Conservation (phyloP, 1,284 basidiomycete genomes). For the Entoloma clypeatum region DNA sequence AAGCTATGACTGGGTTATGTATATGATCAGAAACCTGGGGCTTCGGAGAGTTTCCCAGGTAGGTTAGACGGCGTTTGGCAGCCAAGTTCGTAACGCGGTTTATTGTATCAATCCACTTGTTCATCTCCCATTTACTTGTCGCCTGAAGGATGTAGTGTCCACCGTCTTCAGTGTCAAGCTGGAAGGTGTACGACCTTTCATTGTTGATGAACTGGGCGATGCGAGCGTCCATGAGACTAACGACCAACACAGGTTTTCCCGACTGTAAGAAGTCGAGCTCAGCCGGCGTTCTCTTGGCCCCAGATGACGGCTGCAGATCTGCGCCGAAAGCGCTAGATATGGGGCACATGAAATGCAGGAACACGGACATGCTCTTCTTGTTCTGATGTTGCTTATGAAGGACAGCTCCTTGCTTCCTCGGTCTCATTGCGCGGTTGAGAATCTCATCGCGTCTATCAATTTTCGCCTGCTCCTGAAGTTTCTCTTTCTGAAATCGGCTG, state of each 20-base stretch:
- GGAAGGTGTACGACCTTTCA: slow-evolving; percentile 76
- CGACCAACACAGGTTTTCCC: slow-evolving; percentile 67
- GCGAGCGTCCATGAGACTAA: slow-evolving; percentile 68
- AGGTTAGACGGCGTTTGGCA: slow-evolving; percentile 76
- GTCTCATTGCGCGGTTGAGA: slow-evolving; percentile 66
- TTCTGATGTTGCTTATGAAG: slow-evolving; percentile 68
- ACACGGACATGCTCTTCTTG: slow-evolving; percentile 81
- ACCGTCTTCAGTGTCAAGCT: slow-evolving; percentile 80
- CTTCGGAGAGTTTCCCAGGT: slow-evolving; percentile 68
- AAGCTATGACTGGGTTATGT: slow-evolving; percentile 42
- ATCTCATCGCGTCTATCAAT: slow-evolving; percentile 71
- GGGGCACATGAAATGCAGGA: slow-evolving; percentile 81
- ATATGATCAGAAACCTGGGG: slow-evolving; percentile 69
- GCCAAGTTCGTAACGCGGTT: slow-evolving; percentile 64
- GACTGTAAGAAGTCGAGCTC: slow-evolving; percentile 71
- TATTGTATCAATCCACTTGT: slow-evolving; percentile 71
- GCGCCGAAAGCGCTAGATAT: slow-evolving; percentile 78
- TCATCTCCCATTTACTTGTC: slow-evolving; percentile 61
- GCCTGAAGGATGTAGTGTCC: slow-evolving; percentile 78
- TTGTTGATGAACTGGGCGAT: slow-evolving; percentile 70
- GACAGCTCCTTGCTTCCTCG: slow-evolving; percentile 43
- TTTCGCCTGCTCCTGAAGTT: slow-evolving; percentile 64
- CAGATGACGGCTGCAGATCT: slow-evolving; percentile 44
- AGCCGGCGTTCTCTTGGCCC: slow-evolving; percentile 53
- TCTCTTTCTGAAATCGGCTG: slow-evolving; percentile 66